A percentile compares a stretch with the other conserved stretches of the same genome.
Conservation (phyloP, 192 early-diverging fungal genomes). For the Mortierella antarctica region DNA sequence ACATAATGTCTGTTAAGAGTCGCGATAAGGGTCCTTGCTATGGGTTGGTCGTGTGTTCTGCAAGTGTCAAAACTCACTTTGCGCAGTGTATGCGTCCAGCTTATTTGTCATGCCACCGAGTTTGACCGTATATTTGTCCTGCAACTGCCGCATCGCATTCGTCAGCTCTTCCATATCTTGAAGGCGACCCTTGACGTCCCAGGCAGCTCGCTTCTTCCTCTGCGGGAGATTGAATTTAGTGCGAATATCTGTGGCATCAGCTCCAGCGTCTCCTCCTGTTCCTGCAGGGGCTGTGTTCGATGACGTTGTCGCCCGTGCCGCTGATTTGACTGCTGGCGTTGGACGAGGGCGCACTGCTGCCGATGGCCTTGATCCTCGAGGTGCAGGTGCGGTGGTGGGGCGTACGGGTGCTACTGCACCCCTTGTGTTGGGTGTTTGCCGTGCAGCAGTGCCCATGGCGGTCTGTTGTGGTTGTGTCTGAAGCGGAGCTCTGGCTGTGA, state of each 20-base stretch:
- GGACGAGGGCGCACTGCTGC: neutral
- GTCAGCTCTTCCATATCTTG: conserved; percentile 15
- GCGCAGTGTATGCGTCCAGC: too few species aligned
- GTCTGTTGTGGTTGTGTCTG: neutral
- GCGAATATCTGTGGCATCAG: neutral
- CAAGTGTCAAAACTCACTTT: too few species aligned
- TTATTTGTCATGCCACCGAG: neutral
- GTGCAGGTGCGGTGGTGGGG: neutral
- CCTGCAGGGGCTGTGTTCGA: neutral
- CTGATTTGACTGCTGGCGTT: neutral
- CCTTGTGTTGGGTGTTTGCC: neutral
- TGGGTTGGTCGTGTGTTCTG: too few species aligned
- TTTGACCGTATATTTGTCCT: neutral
- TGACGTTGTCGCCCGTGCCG: neutral
- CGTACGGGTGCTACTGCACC: too few species aligned
- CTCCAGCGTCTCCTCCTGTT: neutral
- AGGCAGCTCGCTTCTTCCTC: conserved; percentile 5
- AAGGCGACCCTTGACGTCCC: conserved; percentile 7
- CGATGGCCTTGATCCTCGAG: neutral
- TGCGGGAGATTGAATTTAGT: neutral
- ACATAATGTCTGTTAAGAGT: too few species aligned
- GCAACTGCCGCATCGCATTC: neutral
- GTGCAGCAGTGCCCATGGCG: neutral
- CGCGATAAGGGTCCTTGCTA: too few species aligned
- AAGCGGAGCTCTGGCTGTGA: neutral